phyloP scores from a whole-genome alignment of 2,329 filamentous ascomycete genomes.

The Trichoderma guizhouense region DNA sequence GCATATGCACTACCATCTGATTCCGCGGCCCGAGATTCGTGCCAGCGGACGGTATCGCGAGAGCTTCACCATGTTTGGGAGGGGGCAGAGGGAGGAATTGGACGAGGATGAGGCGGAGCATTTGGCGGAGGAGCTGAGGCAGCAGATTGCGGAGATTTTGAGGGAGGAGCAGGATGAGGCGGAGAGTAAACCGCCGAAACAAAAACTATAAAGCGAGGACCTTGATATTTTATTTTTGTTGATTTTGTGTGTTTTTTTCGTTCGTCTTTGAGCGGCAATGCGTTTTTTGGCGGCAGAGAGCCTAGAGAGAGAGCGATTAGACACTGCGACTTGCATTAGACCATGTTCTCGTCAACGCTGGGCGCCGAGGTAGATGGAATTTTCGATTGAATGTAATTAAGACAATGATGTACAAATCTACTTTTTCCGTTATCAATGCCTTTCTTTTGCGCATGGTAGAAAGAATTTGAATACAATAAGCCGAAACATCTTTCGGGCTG shows the following conservation, averaged over 20 bases:
- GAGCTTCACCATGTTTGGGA: conserved; percentile 81
- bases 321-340: background rate
- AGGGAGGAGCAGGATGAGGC: conserved; percentile 35
- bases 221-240: conserved; percentile 61
- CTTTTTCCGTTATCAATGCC: background rate
- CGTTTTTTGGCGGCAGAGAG: background rate
- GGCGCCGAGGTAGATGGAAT: background rate
- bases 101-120: conserved; percentile 69
- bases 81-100: conserved; percentile 67
- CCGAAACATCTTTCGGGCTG: too few species aligned
- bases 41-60: conserved; percentile 52
- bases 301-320: background rate
- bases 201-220: conserved; percentile 48
- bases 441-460: too few species aligned
- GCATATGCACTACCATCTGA: conserved; percentile 93
- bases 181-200: conserved; percentile 29
- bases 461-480: too few species aligned
- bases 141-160: conserved; percentile 47
- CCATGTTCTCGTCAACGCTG: background rate
- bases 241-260: background rate
- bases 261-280: background rate
- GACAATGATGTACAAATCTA: background rate
- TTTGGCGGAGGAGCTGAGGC: conserved; percentile 55
- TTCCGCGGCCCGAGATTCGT: conserved; percentile 72
- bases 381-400: background rate